Evolutionary conservation across 1,284 basidiomycete genomes (phyloP).

Genomic region (Bondarzewia mesenterica): DNA sequence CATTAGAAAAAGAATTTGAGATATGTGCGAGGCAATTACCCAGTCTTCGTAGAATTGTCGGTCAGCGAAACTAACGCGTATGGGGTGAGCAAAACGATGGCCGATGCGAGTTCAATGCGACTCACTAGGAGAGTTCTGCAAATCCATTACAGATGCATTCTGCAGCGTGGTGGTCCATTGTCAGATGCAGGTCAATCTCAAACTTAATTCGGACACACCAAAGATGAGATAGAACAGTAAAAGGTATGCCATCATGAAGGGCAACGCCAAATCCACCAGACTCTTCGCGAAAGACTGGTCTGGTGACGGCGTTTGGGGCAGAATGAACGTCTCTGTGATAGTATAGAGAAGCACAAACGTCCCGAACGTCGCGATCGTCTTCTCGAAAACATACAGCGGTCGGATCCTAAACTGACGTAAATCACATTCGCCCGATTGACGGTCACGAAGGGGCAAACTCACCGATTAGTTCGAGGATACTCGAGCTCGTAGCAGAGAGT

Average conservation of each 20-base stretch:
- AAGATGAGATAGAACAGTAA: constrained; percentile 82
- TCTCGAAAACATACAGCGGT: constrained; percentile 89
- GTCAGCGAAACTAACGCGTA: constrained; percentile 73
- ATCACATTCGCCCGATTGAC: background rate
- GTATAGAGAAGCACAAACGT: constrained; percentile 91
- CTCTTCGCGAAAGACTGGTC: constrained; percentile 71
- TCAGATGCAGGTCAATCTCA: constrained; percentile 1
- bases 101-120: background rate
- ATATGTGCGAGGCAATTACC: no score
- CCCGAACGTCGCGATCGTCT: constrained; percentile 91
- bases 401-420: constrained; percentile 52
- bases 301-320: constrained; percentile 68
- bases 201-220: constrained; percentile 32
- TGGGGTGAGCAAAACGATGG: background rate
- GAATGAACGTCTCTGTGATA: constrained; percentile 90
- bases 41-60: constrained; percentile 97
- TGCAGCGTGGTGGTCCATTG: constrained; percentile 19
- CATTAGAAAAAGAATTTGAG: background rate
- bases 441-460: constrained; percentile 16
- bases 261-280: constrained; percentile 82
- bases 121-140: constrained; percentile 80
- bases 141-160: constrained; percentile 96
- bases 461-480: constrained; percentile 86
- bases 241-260: constrained; percentile 85
- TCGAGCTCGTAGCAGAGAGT: constrained; percentile 95